These are phyloP conservation scores for Suillus clintonianus DNA, from an alignment of 768 basidiomycete genomes.

Conservation along the genomic window DNA sequence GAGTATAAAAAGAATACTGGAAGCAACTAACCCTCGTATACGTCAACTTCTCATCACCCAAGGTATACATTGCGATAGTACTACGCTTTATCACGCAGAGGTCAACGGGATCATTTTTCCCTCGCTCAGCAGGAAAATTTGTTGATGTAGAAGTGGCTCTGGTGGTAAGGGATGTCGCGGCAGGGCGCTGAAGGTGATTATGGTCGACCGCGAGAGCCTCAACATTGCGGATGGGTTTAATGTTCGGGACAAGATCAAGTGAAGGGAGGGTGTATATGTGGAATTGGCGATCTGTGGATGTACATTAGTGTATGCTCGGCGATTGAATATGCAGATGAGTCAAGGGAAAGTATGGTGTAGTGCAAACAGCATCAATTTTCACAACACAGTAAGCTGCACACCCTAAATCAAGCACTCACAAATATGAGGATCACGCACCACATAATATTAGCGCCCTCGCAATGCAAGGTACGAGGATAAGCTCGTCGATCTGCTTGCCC, in stretches of 20 bases:
- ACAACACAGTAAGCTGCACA: not conserved
- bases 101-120: conserved; percentile 54
- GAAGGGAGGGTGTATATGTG: conserved; percentile 82
- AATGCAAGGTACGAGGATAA: conserved; percentile 77
- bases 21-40: conserved; percentile 54
- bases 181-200: conserved; percentile 56
- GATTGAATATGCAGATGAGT: not conserved
- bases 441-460: conserved; percentile 75
- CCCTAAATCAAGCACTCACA: not conserved
- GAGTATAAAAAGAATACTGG: not conserved
- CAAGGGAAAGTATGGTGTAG: not conserved
- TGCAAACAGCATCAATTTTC: not conserved
- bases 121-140: not conserved
- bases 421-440: conserved; percentile 43
- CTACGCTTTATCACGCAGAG: conserved; percentile 74
- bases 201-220: conserved; percentile 84
- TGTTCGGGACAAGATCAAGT: conserved; percentile 66
- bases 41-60: conserved; percentile 61
- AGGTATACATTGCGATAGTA: conserved; percentile 60
- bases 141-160: conserved; percentile 13
- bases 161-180: conserved; percentile 41
- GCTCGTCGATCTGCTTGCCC: conserved; percentile 75
- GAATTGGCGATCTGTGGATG: conserved; percentile 54
- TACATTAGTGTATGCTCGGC: conserved; percentile 1
- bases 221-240: conserved; percentile 82